Evolutionary conservation across 106 monocot genomes (phyloP).

Genomic region (Acanthochlamys bracteata): DNA sequence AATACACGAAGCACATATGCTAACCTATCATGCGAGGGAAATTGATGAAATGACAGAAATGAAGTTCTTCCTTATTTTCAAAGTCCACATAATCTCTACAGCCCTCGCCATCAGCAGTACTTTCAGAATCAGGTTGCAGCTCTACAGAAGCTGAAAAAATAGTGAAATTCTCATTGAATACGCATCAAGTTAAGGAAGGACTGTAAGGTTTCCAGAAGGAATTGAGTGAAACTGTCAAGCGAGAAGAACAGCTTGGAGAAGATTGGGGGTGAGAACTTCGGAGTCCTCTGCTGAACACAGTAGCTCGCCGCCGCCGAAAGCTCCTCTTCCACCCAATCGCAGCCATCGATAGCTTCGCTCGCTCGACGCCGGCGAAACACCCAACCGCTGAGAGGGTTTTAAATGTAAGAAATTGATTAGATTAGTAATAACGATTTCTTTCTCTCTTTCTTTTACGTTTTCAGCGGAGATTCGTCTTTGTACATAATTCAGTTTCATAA

Average conservation of each 20-base stretch:
- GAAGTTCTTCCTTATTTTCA: conserved; percentile 35
- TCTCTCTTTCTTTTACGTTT: no score
- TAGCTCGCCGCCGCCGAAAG: background rate
- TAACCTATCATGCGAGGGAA: background rate
- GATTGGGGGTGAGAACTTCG: conserved; percentile 57
- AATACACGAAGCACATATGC: conserved; percentile 3
- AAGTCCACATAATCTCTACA: conserved; percentile 69
- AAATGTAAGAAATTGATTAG: no score
- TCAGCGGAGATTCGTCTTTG: no score
- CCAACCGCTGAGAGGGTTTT: no score
- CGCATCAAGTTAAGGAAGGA: conserved; percentile 32
- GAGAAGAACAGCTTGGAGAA: conserved; percentile 85
- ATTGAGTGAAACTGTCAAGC: conserved; percentile 85
- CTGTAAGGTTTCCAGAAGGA: background rate
- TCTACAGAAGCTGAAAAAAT: conserved; percentile 47
- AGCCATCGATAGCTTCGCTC: background rate
- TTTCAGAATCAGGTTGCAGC: conserved; percentile 47
- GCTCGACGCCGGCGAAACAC: no score
- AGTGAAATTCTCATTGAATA: conserved; percentile 35
- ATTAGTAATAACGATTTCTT: no score
- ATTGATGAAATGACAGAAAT: background rate
- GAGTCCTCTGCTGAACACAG: conserved; percentile 50
- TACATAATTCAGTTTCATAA: no score
- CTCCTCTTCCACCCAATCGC: background rate
- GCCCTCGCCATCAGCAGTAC: conserved; percentile 46